Evolutionary conservation across 2,329 filamentous ascomycete genomes (phyloP).

Genomic region (Fusarium denticulatum): DNA sequence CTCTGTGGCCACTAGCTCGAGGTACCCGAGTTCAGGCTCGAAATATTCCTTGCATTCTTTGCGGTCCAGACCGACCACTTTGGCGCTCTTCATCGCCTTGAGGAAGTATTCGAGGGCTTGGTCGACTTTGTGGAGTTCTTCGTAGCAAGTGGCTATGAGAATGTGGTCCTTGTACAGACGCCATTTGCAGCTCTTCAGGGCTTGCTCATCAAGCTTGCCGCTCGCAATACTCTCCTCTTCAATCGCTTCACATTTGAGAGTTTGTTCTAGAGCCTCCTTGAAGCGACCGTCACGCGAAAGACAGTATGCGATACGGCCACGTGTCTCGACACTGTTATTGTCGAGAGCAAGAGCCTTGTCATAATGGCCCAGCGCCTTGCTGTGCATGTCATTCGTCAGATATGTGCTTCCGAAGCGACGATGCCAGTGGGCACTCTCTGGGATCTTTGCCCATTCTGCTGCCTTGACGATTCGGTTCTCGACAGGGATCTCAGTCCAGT

Average conservation of each 20-base stretch:
- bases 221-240: slow-evolving; percentile 47
- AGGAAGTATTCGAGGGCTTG: slow-evolving; percentile 49
- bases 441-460: slow-evolving; percentile 49
- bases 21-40: slow-evolving; percentile 51
- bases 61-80: slow-evolving; percentile 39
- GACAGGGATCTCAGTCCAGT: slow-evolving; percentile 51
- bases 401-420: slow-evolving; percentile 54
- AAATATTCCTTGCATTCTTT: slow-evolving; percentile 49
- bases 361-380: slow-evolving; percentile 50
- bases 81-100: slow-evolving; percentile 48
- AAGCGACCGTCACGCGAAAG: slow-evolving; percentile 50
- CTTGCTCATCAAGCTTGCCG: slow-evolving; percentile 37
- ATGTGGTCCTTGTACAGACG: slow-evolving; percentile 54
- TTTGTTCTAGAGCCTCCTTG: slow-evolving; percentile 48
- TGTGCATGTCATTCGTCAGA: slow-evolving; percentile 49
- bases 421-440: slow-evolving; percentile 51
- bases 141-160: slow-evolving; percentile 51
- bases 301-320: slow-evolving; percentile 54
- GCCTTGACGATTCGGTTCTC: slow-evolving; percentile 50
- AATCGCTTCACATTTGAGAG: slow-evolving; percentile 50
- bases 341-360: slow-evolving; percentile 50
- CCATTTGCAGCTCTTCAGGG: slow-evolving; percentile 48
- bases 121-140: slow-evolving; percentile 46
- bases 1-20: slow-evolving; percentile 50
- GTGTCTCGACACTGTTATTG: slow-evolving; percentile 51